Conservation (phyloP, 2,329 filamentous ascomycete genomes). For the Colletotrichum noveboracense region DNA sequence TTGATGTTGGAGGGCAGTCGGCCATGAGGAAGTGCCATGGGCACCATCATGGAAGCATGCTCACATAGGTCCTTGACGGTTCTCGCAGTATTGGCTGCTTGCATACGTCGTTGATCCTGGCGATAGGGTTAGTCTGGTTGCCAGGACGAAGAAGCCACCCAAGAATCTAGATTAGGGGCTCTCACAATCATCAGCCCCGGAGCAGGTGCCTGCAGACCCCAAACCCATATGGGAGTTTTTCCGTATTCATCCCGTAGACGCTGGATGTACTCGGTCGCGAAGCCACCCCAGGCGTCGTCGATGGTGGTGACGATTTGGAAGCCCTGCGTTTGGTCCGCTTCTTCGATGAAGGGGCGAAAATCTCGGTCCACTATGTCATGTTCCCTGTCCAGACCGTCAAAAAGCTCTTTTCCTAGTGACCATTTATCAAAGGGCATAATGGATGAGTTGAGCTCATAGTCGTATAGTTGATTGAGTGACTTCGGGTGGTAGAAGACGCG, state of each 20-base stretch:
- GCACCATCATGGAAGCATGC: slow-evolving; percentile 79
- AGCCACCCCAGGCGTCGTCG: slow-evolving; percentile 85
- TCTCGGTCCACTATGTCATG: slow-evolving; percentile 92
- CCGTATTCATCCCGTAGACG: slow-evolving; percentile 87
- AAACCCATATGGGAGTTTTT: slow-evolving; percentile 86
- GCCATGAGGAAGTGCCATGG: slow-evolving; percentile 68
- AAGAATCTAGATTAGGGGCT: background rate
- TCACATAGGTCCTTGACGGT: slow-evolving; percentile 72
- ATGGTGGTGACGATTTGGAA: slow-evolving; percentile 76
- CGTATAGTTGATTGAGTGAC: slow-evolving; percentile 84
- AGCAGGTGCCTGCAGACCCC: slow-evolving; percentile 74
- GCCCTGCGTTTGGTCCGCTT: slow-evolving; percentile 91
- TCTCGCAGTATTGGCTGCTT: slow-evolving; percentile 76
- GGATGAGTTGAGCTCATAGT: slow-evolving; percentile 82
- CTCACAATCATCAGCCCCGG: slow-evolving; percentile 5
- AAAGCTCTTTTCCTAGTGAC: slow-evolving; percentile 76
- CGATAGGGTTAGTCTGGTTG: background rate
- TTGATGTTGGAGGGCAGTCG: slow-evolving; percentile 61
- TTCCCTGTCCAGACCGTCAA: slow-evolving; percentile 74
- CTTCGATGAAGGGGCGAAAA: slow-evolving; percentile 85
- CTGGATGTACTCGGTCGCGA: slow-evolving; percentile 75
- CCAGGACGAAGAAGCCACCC: background rate
- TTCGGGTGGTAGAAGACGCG: slow-evolving; percentile 90
- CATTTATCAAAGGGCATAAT: slow-evolving; percentile 85
- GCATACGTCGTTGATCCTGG: slow-evolving; percentile 64